Base-by-base conservation (phyloP, 345 rosid species). In the Dimocarpus longan region DNA sequence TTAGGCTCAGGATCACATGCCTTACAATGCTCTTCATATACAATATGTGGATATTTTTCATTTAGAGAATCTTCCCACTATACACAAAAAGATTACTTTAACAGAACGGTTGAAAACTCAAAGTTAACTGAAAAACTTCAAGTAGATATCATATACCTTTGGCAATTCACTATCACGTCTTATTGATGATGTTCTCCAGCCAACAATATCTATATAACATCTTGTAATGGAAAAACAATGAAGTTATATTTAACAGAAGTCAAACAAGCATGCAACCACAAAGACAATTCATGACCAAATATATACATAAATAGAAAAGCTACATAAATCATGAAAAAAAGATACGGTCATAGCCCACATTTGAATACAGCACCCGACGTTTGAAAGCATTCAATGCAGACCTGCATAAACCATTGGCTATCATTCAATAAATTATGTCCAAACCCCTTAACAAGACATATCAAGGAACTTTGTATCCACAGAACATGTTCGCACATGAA, bases 121-220 rank as follows among this genome's bases (percentile, higher is more conserved):
- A 81, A 65, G 2, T 18, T n/a, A 81, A 66, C 10, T 16, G 50
- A 26, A 63, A 57, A 71, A 40, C 24, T 80, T 76, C 57, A 73
- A 50, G 21, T 2, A 11, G 32, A 59, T 26, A 16, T 66, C 5
- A 56, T 7, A 78, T 82, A 91, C 98, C 97, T 93, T 96, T 5
- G 98, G 99, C 73, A 96, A 87, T 79, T 94, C 98, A 78, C 78
- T 84, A 68, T 85, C 82, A 77, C 93, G 92, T 85, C 99, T 88
- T 77, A 96, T 93, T 32, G 97, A 96, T 48, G 99, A 90, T 7
- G 99, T 96, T 87, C 94, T 94, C 99, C 98, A 96, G 44, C 99
- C 99, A 73, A 96, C 99, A 24, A 94, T 88, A 87, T 93, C 99
- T 96, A 71, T 71, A 79, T 62, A 52, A 68, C 11, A 80, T 81